Conservation (phyloP, 192 early-diverging fungal genomes). For the Phycomyces nitens region DNA sequence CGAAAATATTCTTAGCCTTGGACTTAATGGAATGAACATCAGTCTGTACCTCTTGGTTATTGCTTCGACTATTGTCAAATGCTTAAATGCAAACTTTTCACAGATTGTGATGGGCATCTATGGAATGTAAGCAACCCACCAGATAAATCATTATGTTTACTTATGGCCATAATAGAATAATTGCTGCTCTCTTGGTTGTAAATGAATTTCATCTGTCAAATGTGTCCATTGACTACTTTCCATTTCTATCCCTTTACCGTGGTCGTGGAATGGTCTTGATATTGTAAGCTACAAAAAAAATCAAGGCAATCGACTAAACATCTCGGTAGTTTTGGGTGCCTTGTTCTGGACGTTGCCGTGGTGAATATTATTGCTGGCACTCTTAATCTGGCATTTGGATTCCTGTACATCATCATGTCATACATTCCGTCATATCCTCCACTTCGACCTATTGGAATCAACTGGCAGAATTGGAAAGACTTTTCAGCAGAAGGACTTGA, state of each 20-base stretch:
- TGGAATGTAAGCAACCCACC: conserved; percentile 17
- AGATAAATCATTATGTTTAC: neutral
- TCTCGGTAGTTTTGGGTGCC: conserved; percentile 47
- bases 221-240: conserved; percentile 43
- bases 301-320: too few species aligned
- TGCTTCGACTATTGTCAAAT: conserved; percentile 20
- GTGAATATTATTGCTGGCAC: conserved; percentile 50
- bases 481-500: conserved; percentile 31
- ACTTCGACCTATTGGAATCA: conserved; percentile 19
- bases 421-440: conserved; percentile 25
- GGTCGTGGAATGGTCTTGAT: conserved; percentile 56
- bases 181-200: conserved; percentile 35
- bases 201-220: conserved; percentile 46
- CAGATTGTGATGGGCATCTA: conserved; percentile 27
- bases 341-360: conserved; percentile 40
- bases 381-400: conserved; percentile 44
- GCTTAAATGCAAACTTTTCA: conserved; percentile 22
- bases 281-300: conserved; percentile 34
- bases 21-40: conserved; percentile 27
- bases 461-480: conserved; percentile 35
- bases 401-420: conserved; percentile 49
- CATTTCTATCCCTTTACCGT: conserved; percentile 52
- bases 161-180: conserved; percentile 7
- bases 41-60: conserved; percentile 22
- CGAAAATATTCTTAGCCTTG: conserved; percentile 19